These are phyloP conservation scores for Candida nanaspora DNA, from an alignment of 805 yeast genomes.

Conservation along the genomic window DNA sequence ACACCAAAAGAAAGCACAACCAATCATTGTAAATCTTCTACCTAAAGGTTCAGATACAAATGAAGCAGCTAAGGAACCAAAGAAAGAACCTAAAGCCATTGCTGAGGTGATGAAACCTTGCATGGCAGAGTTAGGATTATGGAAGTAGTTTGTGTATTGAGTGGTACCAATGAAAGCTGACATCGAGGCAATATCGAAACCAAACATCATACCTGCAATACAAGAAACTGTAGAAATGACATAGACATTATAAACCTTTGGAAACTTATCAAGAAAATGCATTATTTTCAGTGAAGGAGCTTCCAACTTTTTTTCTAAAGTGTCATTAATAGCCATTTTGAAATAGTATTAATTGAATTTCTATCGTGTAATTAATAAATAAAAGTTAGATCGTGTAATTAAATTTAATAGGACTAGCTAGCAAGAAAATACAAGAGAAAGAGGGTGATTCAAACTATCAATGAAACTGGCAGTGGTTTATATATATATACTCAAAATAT, in stretches of 20 bases:
- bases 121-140: slow-evolving; percentile 38
- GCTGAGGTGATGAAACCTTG: slow-evolving; percentile 70
- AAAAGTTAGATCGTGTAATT: slow-evolving; percentile 27
- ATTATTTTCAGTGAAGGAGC: neutral
- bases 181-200: slow-evolving; percentile 71
- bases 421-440: no score
- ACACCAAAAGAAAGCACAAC: slow-evolving; percentile 10
- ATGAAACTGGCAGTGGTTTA: no score
- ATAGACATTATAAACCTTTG: slow-evolving; percentile 46
- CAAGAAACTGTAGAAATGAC: slow-evolving; percentile 47
- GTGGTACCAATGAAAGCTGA: slow-evolving; percentile 51
- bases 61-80: slow-evolving; percentile 56
- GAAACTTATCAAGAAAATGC: slow-evolving; percentile 2
- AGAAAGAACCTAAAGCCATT: slow-evolving; percentile 67
- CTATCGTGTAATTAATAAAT: slow-evolving; percentile 6
- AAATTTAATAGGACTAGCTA: no score
- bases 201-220: slow-evolving; percentile 63
- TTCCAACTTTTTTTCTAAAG: neutral
- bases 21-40: slow-evolving; percentile 29
- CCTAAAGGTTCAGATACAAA: slow-evolving; percentile 34
- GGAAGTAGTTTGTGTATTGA: slow-evolving; percentile 42
- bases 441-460: no score
- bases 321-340: neutral
- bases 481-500: no score
- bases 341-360: neutral